Conservation (phyloP, 1,284 basidiomycete genomes). For the Fomitopsis pinicola region DNA sequence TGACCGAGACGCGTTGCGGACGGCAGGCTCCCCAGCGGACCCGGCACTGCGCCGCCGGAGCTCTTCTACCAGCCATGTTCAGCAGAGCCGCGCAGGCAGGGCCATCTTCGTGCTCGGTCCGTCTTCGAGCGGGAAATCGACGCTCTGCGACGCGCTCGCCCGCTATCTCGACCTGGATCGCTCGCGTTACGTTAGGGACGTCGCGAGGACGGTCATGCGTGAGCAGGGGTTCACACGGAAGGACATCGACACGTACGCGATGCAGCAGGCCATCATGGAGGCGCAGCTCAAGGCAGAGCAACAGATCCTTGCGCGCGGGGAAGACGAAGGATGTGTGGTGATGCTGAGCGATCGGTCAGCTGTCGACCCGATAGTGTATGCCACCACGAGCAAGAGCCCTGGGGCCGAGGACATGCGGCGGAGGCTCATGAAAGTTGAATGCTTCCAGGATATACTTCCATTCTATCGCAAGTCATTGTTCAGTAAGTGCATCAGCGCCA, state of each 20-base stretch:
- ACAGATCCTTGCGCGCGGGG: constrained; percentile 17
- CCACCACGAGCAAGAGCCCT: constrained; percentile 36
- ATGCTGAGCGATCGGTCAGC: constrained; percentile 61
- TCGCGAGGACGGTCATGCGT: constrained; percentile 55
- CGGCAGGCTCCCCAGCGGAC: not conserved
- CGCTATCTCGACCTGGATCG: constrained; percentile 33
- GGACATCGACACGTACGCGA: constrained; percentile 44
- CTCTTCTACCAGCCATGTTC: not conserved
- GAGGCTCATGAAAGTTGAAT: constrained; percentile 30
- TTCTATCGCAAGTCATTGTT: constrained; percentile 40
- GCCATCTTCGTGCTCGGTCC: constrained; percentile 48
- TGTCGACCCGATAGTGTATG: constrained; percentile 59
- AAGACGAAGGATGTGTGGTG: constrained; percentile 26
- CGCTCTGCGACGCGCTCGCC: constrained; percentile 50
- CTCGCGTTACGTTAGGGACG: constrained; percentile 46
- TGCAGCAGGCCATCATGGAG: constrained; percentile 58
- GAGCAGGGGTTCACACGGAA: constrained; percentile 45
- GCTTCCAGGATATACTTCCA: constrained; percentile 38
- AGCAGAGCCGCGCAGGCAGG: not conserved
- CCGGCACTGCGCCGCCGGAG: not conserved
- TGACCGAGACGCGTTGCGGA: not conserved
- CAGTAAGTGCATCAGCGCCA: constrained; percentile 9
- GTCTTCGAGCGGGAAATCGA: constrained; percentile 64
- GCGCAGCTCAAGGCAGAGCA: constrained; percentile 47
- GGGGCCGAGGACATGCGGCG: constrained; percentile 33